These are phyloP conservation scores for Blastobotrys malaysiensis DNA, from an alignment of 1,139 yeast genomes.

Conservation along the genomic window DNA sequence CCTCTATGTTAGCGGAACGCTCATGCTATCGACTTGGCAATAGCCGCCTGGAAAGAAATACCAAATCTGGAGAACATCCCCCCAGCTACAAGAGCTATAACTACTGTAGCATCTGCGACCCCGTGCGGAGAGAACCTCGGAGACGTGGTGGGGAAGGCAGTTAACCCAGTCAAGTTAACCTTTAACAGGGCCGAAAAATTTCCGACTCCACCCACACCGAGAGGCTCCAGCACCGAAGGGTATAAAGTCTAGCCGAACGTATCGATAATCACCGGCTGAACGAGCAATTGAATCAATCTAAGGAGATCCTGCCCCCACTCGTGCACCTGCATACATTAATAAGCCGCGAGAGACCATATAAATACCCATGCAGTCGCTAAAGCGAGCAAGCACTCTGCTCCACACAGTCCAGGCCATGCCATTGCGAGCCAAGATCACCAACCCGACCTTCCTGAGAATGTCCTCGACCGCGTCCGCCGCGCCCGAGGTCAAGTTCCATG, in stretches of 20 bases:
- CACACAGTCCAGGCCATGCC: slow-evolving; percentile 22
- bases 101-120: no score
- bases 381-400: background rate
- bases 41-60: no score
- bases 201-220: background rate
- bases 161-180: background rate
- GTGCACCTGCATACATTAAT: background rate
- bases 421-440: slow-evolving; percentile 28
- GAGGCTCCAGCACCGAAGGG: background rate
- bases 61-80: no score
- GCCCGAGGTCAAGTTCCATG: slow-evolving; percentile 55
- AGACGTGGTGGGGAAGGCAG: background rate
- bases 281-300: background rate
- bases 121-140: background rate
- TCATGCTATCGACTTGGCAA: no score
- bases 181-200: background rate
- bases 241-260: background rate
- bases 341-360: background rate
- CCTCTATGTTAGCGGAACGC: no score
- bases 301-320: background rate
- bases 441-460: slow-evolving; percentile 11
- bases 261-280: background rate
- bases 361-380: background rate
- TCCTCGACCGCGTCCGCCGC: slow-evolving; percentile 19
- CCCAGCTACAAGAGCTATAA: no score